Evolutionary conservation across 2,329 filamentous ascomycete species (phyloP), one percentile per base, ranked within the genome.

Genomic region (Scytalidium lignicola): DNA sequence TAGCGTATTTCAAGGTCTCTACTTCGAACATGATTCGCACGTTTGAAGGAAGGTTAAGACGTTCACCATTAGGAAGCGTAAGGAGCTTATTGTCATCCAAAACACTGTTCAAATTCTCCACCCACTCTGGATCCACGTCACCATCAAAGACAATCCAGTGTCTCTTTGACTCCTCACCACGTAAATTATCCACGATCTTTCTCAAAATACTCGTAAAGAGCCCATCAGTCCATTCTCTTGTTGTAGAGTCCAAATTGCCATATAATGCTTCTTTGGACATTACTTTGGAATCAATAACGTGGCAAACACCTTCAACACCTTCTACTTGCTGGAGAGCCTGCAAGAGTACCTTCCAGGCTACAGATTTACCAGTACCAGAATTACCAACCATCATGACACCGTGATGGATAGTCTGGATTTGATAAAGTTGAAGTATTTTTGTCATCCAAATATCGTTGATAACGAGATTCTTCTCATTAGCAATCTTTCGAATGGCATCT

Each of bases 361-460:
- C 84, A 39, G 93, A 96, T 72, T 99, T 99, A 65, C 95, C 95
- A 42, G 92, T 87, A n/a, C 95, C 93, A 23, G 95, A 96, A 63
- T 89, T 90, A 55, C 93, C 93, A 9, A 99, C 93, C 93, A 99
- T 97, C 95, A 99, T 99, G 22, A 99, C 93, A 85, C 93, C 93
- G 60, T 99, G 93, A 63, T 99, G 93, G 51, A 99, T 90, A 57
- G 85, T 88, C 68, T 97, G 93, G 55, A 99, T 99, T 67, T 99
- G 93, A 67, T 96, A 97, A 2, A 99, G 80, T 67, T 99, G 93
- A 8, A 99, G 77, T 28, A 95, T 85, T 72, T 99, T 99, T 50
- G 89, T 93, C 82, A 97, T 90, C 95, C 95, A 99, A 43, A 85
- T 84, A 48, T 97, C 91, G 51, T 85, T 96, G 58, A 95, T 87